Base-by-base conservation (phyloP, 2,329 filamentous ascomycete species). In the Sphaerulina vaccinii region DNA sequence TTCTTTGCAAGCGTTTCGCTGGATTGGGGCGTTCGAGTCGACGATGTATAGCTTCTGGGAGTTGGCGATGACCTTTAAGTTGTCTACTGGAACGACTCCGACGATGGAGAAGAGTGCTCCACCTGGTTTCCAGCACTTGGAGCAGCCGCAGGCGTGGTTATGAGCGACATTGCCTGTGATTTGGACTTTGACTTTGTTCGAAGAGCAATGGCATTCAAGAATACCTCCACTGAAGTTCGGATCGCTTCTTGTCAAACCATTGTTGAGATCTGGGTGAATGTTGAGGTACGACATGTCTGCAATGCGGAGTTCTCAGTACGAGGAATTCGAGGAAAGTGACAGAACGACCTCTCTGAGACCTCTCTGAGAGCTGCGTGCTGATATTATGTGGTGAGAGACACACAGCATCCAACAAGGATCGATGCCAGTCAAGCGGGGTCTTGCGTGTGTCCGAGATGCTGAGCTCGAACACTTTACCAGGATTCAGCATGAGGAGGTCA, bases 121-220 rank as follows among this genome's bases (percentile, higher is more conserved):
- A 2, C 69, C 52, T 4, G 84, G 84, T 69, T 86, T 87, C 83
- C 83, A 87, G 78, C 84, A 87, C 68, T 86, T 84, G 49, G 82
- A 85, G 71, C 84, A 87, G 56, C 84, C 84, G 70, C 84, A 87
- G 49, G 81, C 83, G 70, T 87, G 84, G 74, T 87, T 86, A 74
- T 86, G 83, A 1, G 76, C 72, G 50, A 87, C 79, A 61, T 86
- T 81, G 65, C 78, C 72, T 52, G 62, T 67, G 33, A 87, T 74
- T 0, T 75, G 76, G 18, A 87, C 75, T 62, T 82, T 77, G 53
- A 87, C 80, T 21, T 77, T 78, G 66, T 77, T 67, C 56, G 61
- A 71, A 9, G 69, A 49, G 73, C 84, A 87, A 62, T 79, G 77
- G 75, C 84, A 87, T 67, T 73, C 73, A 7, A 87, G 76, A 46